Evolutionary conservation across 208 protist species (phyloP).

Genomic region (Trypanosoma caninum): DNA sequence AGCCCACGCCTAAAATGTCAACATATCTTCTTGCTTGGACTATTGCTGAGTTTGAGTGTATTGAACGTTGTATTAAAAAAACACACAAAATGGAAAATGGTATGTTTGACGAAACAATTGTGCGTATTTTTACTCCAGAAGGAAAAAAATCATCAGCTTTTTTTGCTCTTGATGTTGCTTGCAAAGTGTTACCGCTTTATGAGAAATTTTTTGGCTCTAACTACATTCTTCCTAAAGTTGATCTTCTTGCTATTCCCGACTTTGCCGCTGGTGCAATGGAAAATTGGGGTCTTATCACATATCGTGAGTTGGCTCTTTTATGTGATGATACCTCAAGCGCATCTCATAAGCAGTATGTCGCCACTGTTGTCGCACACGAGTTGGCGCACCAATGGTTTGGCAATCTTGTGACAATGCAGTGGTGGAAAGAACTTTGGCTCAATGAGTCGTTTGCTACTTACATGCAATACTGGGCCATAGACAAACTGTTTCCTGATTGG

Average conservation of each 20-base stretch:
- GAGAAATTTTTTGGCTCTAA: constrained; percentile 77
- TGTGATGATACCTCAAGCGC: constrained; percentile 45
- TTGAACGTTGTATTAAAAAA: constrained; percentile 36
- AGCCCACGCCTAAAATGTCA: constrained; percentile 86
- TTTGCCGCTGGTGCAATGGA: constrained; percentile 97
- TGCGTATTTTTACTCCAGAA: constrained; percentile 51
- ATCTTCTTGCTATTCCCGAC: constrained; percentile 94
- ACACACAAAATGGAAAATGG: constrained; percentile 5
- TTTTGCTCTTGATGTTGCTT: constrained; percentile 81
- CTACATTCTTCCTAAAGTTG: constrained; percentile 94
- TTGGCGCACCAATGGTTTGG: constrained; percentile 98
- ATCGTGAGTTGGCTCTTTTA: constrained; percentile 85
- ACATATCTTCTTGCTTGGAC: constrained; percentile 96
- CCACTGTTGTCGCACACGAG: constrained; percentile 91
- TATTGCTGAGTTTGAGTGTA: constrained; percentile 84
- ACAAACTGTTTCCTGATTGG: constrained; percentile 85
- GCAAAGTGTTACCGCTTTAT: constrained; percentile 67
- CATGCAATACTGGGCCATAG: constrained; percentile 70
- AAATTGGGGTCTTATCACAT: constrained; percentile 97
- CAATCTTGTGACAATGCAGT: constrained; percentile 97
- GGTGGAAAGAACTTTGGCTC: constrained; percentile 98
- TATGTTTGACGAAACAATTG: constrained; percentile 22
- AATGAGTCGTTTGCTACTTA: constrained; percentile 97
- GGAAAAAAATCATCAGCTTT: constrained; percentile 42
- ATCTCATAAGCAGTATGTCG: constrained; percentile 50